These are phyloP conservation scores for Tolypocladium guangdongense DNA, from an alignment of 2,329 filamentous ascomycete genomes.

Conservation along the genomic window DNA sequence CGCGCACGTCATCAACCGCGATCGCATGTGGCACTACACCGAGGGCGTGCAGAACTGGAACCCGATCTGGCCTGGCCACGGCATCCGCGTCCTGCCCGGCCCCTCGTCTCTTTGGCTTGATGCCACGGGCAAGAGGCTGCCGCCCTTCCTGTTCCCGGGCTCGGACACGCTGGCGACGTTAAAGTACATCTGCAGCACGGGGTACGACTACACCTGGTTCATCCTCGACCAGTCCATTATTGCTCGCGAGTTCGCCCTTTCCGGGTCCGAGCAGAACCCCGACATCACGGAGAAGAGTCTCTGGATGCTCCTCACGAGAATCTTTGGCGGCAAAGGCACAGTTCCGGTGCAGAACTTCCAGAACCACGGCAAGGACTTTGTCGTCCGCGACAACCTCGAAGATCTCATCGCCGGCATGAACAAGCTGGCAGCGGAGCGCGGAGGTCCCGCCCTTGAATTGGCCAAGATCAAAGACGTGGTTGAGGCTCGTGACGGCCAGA, in stretches of 20 bases:
- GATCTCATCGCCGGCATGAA: slow-evolving; percentile 50
- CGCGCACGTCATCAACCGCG: slow-evolving; percentile 46
- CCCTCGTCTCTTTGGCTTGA: slow-evolving; percentile 54
- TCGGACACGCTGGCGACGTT: slow-evolving; percentile 47
- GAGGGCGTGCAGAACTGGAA: slow-evolving; percentile 53
- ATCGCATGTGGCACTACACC: slow-evolving; percentile 58
- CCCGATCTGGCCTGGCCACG: slow-evolving; percentile 49
- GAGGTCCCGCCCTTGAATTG: slow-evolving; percentile 36
- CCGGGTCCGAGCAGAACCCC: slow-evolving; percentile 53
- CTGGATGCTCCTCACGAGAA: slow-evolving; percentile 37
- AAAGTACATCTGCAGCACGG: slow-evolving; percentile 47
- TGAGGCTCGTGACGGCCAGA: slow-evolving; percentile 42
- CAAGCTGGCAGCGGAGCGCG: slow-evolving; percentile 33
- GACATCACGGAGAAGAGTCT: slow-evolving; percentile 48
- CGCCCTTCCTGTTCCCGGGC: slow-evolving; percentile 45
- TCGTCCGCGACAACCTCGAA: slow-evolving; percentile 43
- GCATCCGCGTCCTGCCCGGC: slow-evolving; percentile 48
- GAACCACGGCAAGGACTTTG: slow-evolving; percentile 47
- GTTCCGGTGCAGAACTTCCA: slow-evolving; percentile 46
- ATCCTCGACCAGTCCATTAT: slow-evolving; percentile 47
- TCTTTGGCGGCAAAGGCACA: slow-evolving; percentile 42
- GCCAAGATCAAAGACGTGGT: slow-evolving; percentile 34
- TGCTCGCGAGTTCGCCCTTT: slow-evolving; percentile 50
- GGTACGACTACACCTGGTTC: slow-evolving; percentile 55
- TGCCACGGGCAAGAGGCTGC: slow-evolving; percentile 46